Evolutionary conservation across 768 basidiomycete species (phyloP).

Genomic region (Clavaria fumosa): DNA sequence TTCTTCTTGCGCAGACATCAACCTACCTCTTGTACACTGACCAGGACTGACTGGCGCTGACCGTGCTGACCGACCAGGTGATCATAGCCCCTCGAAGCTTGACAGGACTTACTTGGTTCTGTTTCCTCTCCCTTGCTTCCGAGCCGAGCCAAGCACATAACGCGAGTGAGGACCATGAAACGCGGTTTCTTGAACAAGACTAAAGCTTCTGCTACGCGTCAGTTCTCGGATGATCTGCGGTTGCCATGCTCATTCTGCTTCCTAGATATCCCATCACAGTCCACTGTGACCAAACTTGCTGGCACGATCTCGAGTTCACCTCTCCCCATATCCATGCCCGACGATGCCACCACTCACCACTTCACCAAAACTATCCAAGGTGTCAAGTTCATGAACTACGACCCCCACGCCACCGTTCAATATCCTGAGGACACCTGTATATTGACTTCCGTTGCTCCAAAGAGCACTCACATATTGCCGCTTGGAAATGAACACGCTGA

Average conservation of each 20-base stretch:
- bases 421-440: neutral
- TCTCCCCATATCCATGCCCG: neutral
- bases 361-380: neutral
- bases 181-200: neutral
- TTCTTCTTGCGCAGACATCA: too few relatives aligned
- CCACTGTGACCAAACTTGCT: neutral
- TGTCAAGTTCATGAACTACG: neutral
- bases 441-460: neutral
- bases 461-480: neutral
- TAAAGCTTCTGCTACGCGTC: neutral
- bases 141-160: too few relatives aligned
- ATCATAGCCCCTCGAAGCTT: too few relatives aligned
- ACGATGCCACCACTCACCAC: neutral
- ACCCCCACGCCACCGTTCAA: neutral
- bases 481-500: neutral
- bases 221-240: neutral
- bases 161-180: too few relatives aligned
- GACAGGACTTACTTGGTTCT: too few relatives aligned
- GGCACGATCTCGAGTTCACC: neutral
- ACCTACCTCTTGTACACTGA: too few relatives aligned
- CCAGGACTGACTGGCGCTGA: too few relatives aligned
- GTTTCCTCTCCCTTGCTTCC: too few relatives aligned
- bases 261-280: neutral
- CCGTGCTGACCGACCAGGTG: too few relatives aligned
- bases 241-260: neutral